A percentile compares a stretch with the other conserved stretches of the same genome.
Conservation (phyloP, 139 green algal species). For the Micromonas commoda region DNA sequence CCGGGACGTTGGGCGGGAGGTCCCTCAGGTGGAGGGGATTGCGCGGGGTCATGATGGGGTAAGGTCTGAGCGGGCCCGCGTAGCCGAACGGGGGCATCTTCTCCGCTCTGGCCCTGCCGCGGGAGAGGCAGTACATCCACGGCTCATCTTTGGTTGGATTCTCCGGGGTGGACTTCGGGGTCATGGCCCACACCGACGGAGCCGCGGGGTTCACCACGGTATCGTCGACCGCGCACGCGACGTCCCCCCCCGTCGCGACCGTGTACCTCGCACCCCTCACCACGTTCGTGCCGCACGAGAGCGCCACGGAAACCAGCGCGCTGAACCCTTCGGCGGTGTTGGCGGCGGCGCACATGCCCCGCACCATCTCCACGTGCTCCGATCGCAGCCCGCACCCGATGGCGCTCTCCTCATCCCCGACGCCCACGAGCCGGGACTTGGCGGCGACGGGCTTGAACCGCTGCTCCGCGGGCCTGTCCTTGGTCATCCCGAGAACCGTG, state of each 20-base stretch:
- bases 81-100: not conserved
- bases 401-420: not conserved
- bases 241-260: not conserved
- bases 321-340: not conserved
- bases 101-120: not conserved
- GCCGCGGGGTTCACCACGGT: conserved; percentile 4
- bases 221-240: not conserved
- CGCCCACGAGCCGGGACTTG: not conserved
- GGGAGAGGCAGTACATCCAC: conserved; percentile 20
- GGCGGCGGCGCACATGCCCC: not conserved
- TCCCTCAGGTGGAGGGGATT: not conserved
- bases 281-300: conserved; percentile 8
- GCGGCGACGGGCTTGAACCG: not conserved
- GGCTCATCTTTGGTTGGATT: not conserved
- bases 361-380: not conserved
- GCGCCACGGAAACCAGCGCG: not conserved
- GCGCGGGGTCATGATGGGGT: not conserved
- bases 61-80: not conserved
- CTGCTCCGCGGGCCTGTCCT: not conserved
- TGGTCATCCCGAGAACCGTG: not conserved
- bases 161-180: conserved; percentile 11
- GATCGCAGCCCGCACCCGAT: not conserved
- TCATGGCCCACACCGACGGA: conserved; percentile 5
- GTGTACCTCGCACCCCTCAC: not conserved
- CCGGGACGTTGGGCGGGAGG: not conserved